Evolutionary conservation across 306 rosid genomes (phyloP).

Genomic region (Malus sylvestris): DNA sequence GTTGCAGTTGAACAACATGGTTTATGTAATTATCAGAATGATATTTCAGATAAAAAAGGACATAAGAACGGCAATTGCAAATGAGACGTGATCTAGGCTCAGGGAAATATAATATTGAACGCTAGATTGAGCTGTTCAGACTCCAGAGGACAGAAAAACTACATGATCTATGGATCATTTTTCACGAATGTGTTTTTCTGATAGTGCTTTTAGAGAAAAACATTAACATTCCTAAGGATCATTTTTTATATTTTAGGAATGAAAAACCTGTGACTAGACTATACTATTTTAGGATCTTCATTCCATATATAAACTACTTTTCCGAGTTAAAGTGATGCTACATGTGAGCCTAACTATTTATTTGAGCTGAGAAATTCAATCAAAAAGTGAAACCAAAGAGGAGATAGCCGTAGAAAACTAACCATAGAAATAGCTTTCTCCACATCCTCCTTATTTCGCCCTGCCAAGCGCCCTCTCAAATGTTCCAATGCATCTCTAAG

Average conservation of each 20-base stretch:
- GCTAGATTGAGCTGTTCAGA: neutral
- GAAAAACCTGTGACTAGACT: neutral
- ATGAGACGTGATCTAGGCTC: neutral
- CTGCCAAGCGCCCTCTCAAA: constrained; percentile 65
- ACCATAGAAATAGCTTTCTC: constrained; percentile 97
- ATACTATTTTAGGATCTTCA: neutral
- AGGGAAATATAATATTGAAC: neutral
- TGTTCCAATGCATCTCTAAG: constrained; percentile 89
- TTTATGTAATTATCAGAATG: no score
- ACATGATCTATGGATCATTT: neutral
- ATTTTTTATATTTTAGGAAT: neutral
- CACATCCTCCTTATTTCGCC: constrained; percentile 87
- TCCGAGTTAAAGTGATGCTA: neutral
- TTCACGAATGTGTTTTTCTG: neutral
- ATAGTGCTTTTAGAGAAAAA: neutral
- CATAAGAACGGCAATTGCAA: neutral
- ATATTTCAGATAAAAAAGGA: no score
- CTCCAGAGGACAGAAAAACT: neutral
- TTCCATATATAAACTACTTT: neutral
- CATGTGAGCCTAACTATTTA: neutral
- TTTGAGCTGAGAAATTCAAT: constrained; percentile 1
- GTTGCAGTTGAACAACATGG: no score
- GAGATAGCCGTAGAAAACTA: constrained; percentile 22
- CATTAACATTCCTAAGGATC: neutral
- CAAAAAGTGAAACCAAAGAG: constrained; percentile 15